phyloP scores from a whole-genome alignment of 495 filamentous ascomycete species.

The Sabuloglossum arenarium region DNA sequence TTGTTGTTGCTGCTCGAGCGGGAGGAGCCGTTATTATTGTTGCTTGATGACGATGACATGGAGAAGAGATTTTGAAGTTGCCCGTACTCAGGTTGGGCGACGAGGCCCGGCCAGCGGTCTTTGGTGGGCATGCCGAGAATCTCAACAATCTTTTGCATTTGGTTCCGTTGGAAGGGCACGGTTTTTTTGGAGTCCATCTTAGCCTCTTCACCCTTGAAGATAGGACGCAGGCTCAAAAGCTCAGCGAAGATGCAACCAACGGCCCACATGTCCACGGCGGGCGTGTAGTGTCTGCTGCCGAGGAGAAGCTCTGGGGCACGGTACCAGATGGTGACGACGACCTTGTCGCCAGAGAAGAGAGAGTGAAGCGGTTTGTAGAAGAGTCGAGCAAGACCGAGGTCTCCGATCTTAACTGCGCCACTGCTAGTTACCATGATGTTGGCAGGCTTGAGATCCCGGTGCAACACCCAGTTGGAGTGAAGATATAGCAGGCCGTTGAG shows the following conservation, averaged over 20 bases:
- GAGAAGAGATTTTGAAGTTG: slow-evolving; percentile 46
- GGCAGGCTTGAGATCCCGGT: slow-evolving; percentile 90
- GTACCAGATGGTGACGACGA: slow-evolving; percentile 99
- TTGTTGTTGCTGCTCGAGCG: slow-evolving; percentile 9
- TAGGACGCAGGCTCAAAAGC: slow-evolving; percentile 70
- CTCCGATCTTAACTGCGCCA: slow-evolving; percentile 5
- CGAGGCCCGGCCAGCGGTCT: slow-evolving; percentile 69
- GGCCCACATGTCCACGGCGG: slow-evolving; percentile 92
- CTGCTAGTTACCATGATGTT: slow-evolving; percentile 90
- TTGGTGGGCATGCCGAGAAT: slow-evolving; percentile 80
- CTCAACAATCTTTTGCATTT: slow-evolving; percentile 97
- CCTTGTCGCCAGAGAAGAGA: slow-evolving; percentile 87
- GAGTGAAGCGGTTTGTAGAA: slow-evolving; percentile 87
- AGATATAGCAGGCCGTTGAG: slow-evolving; percentile 87
- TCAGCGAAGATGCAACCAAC: slow-evolving; percentile 97
- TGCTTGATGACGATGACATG: slow-evolving; percentile 18
- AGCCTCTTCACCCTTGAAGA: slow-evolving; percentile 97
- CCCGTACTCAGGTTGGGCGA: slow-evolving; percentile 58
- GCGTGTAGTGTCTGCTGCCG: slow-evolving; percentile 82
- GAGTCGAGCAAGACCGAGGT: slow-evolving; percentile 24
- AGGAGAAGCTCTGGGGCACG: slow-evolving; percentile 87
- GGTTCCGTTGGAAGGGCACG: slow-evolving; percentile 90
- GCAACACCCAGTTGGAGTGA: slow-evolving; percentile 91
- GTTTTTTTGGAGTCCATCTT: slow-evolving; percentile 98
- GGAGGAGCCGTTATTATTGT: slow-evolving; percentile 17